phyloP scores from a whole-genome alignment of 768 basidiomycete species.

The Calocybe indica region DNA sequence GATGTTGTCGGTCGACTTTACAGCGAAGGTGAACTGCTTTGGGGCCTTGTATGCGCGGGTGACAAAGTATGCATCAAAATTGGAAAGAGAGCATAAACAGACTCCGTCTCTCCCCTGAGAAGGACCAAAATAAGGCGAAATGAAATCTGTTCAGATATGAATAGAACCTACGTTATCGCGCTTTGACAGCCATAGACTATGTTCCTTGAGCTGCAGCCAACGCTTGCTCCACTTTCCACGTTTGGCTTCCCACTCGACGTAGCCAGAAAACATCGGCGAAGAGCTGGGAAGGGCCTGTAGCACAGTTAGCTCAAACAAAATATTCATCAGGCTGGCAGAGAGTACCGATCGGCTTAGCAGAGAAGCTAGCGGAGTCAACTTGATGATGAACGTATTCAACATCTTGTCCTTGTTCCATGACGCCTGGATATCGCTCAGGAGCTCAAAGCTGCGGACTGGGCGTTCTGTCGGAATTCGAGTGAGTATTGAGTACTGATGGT shows the following conservation, averaged over 20 bases:
- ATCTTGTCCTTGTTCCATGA: constrained; percentile 87
- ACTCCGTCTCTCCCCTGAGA: constrained; percentile 78
- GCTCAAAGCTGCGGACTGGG: constrained; percentile 83
- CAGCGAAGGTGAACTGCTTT: constrained; percentile 76
- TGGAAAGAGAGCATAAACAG: constrained; percentile 78
- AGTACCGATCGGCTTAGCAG: constrained; percentile 52
- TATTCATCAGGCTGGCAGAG: constrained; percentile 15
- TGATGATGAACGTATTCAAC: constrained; percentile 77
- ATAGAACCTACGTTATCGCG: constrained; percentile 65
- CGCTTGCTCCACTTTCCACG: constrained; percentile 95
- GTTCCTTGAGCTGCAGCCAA: constrained; percentile 83
- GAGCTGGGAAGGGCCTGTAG: constrained; percentile 35
- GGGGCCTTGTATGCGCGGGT: constrained; percentile 77
- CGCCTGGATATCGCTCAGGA: constrained; percentile 69
- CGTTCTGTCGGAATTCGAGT: constrained; percentile 53
- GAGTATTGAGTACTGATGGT: constrained; percentile 2
- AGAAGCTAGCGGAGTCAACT: constrained; percentile 59
- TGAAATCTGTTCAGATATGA: not conserved
- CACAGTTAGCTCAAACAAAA: not conserved
- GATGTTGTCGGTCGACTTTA: constrained; percentile 85
- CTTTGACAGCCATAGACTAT: constrained; percentile 83
- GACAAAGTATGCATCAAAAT: constrained; percentile 83
- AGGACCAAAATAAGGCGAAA: constrained; percentile 4
- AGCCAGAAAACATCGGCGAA: constrained; percentile 45
- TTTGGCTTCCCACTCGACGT: constrained; percentile 86